Evolutionary conservation across 2,329 filamentous ascomycete species (phyloP).

Genomic region (Paracoccidioides brasiliensis): DNA sequence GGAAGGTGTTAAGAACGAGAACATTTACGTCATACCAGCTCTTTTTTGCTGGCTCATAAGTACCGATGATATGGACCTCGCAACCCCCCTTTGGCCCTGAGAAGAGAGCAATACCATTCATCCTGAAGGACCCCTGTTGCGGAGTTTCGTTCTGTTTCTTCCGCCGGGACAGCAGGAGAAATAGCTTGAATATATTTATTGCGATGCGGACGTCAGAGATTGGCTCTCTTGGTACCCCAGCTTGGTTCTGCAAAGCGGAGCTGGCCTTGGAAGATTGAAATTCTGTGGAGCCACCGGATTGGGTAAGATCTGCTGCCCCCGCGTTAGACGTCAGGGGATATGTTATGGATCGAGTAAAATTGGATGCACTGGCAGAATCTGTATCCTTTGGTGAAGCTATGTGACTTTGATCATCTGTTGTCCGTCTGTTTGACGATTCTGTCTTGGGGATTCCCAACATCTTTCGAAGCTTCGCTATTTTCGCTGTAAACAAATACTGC

Average conservation of each 20-base stretch:
- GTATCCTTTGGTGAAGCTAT: background rate
- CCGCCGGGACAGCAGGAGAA: background rate
- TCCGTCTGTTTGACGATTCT: no score
- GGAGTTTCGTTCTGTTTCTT: background rate
- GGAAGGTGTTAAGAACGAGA: background rate
- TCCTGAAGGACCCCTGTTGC: background rate
- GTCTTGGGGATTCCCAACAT: background rate
- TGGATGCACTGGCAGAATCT: background rate
- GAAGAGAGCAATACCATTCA: constrained; percentile 3
- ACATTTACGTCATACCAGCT: constrained; percentile 1
- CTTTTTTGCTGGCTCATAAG: background rate
- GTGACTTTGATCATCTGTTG: background rate
- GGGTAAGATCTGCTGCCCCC: background rate
- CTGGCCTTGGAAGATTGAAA: background rate
- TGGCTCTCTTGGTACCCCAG: background rate
- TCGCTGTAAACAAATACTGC: background rate
- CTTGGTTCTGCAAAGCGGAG: background rate
- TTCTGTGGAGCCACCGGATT: background rate
- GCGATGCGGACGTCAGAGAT: background rate
- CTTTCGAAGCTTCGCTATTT: background rate
- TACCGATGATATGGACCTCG: background rate
- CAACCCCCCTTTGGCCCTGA: constrained; percentile 4
- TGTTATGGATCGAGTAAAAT: background rate
- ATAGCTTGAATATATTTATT: background rate
- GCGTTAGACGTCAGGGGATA: background rate